Evolutionary conservation across 345 rosid genomes (phyloP), one percentile per base, ranked within the genome.

Genomic region (Rhizophora mangle): DNA sequence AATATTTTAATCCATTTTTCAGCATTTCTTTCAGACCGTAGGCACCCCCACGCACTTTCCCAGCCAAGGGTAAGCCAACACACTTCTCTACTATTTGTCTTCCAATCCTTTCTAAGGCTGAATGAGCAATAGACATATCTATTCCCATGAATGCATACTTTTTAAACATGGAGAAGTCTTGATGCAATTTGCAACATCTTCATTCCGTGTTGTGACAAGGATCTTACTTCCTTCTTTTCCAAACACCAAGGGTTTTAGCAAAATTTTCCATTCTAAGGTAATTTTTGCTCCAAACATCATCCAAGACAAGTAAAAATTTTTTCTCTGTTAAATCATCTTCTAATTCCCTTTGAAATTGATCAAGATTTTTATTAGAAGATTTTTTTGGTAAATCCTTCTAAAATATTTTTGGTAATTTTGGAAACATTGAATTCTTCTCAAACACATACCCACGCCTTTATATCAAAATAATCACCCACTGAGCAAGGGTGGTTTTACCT

Each of bases 31-130:
- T 58, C 18, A 18, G 51, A 54, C 22, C 29, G 59, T 21, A 74
- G 20, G 49, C 69, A 46, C 60, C 62, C 1, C 77, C 77, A 6
- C 62, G 54, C 2, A 53, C n/a, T 53, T 67, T 73, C 4, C 57
- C 68, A 20, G 76, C 71, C 51, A 73, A 62, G 29, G 76, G 76
- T 21, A 67, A 27, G 20, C 76, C 72, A 32, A 21, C 29, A 51
- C 77, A 74, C 49, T 64, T 49, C n/a, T 2, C 22, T 11, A 22
- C 64, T 16, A 74, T 30, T 57, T 68, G 29, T 68, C 53, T 57
- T 7, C 78, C 73, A 24, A 57, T 27, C 3, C 8, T 15, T 74
- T 54, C 55, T 54, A 68, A 32, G 22, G 34, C 52, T 2, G 68
- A 4, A 34, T 9, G 5, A 15, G 24, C 56, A 27, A 31, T 24